Conservation (phyloP, 768 basidiomycete species). For the Amanita subjunquillea region DNA sequence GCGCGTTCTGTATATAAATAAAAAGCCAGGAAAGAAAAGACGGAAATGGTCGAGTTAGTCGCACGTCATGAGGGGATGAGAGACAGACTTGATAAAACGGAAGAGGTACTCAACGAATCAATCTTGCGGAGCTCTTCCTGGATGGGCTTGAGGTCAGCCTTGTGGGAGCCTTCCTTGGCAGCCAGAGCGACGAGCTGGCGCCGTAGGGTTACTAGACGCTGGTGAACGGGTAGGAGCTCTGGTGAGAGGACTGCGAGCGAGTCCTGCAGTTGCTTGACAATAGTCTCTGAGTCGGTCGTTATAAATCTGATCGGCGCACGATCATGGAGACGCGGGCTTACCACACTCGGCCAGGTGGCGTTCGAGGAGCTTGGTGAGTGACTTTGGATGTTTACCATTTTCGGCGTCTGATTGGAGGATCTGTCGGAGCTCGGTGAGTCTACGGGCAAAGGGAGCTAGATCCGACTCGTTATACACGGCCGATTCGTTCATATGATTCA, state of each 20-base stretch:
- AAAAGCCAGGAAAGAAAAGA: neutral
- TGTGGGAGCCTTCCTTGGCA: slow-evolving; percentile 77
- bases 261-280: slow-evolving; percentile 70
- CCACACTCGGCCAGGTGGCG: slow-evolving; percentile 90
- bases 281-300: slow-evolving; percentile 41
- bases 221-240: slow-evolving; percentile 87
- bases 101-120: slow-evolving; percentile 76
- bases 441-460: slow-evolving; percentile 77
- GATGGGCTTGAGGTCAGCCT: slow-evolving; percentile 80
- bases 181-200: slow-evolving; percentile 84
- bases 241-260: slow-evolving; percentile 81
- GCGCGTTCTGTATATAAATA: slow-evolving; percentile 48
- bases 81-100: slow-evolving; percentile 22
- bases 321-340: slow-evolving; percentile 28
- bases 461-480: slow-evolving; percentile 89
- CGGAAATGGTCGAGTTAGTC: slow-evolving; percentile 6
- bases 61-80: slow-evolving; percentile 11
- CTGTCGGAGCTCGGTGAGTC: slow-evolving; percentile 70
- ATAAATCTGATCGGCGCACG: neutral
- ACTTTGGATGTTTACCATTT: slow-evolving; percentile 72
- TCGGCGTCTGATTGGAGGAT: slow-evolving; percentile 81
- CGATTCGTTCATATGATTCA: slow-evolving; percentile 93
- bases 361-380: slow-evolving; percentile 83
- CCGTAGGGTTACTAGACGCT: slow-evolving; percentile 77
- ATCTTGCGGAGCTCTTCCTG: slow-evolving; percentile 92